Evolutionary conservation across 345 rosid species (phyloP), one percentile per base, ranked within the genome.

Genomic region (Ceriops tagal): DNA sequence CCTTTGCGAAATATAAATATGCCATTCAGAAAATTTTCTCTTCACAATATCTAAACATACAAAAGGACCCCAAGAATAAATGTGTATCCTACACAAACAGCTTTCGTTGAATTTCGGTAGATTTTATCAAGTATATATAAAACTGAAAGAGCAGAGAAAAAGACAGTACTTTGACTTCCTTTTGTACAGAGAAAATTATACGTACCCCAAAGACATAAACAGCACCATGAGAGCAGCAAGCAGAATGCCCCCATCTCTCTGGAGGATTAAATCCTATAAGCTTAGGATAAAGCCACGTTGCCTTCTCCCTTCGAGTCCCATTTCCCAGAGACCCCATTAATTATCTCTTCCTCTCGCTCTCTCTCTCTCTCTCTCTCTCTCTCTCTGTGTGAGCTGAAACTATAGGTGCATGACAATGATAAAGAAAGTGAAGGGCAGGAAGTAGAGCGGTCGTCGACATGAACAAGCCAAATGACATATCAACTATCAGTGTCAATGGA

Each of bases 161-260:
- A 37, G 28, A 24, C 22, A 24, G 30, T 20, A 53, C 7, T 34
- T 34, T 34, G 37, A 34, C 37, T 34, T 8, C 37, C 30, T 52
- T n/a, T 24, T 2, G 13, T 1, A 57, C 35, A 69, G 70, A 49
- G 18, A 37, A 49, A 43, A 7, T 4, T 3, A 46, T 46, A 72
- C 77, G 69, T 83, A 89, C 96, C 88, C 92, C 96, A 69, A 85
- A 89, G 30, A 89, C 75, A 76, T 83, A 87, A 62, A 89, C 76
- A 68, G 71, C 46, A 5, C 92, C 96, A 67, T 79, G 67, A 70
- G 89, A 85, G 62, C 61, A 84, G 69, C 96, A 87, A 72, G 96
- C 83, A 71, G 92, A 84, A 66, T 89, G 96, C 6, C 96, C 96
- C 96, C 96, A 89, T 85, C 92, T 83, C 79, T 85, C 85, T 62